phyloP scores from a whole-genome alignment of 78 protist species.

The Chrysochromulina parva region DNA sequence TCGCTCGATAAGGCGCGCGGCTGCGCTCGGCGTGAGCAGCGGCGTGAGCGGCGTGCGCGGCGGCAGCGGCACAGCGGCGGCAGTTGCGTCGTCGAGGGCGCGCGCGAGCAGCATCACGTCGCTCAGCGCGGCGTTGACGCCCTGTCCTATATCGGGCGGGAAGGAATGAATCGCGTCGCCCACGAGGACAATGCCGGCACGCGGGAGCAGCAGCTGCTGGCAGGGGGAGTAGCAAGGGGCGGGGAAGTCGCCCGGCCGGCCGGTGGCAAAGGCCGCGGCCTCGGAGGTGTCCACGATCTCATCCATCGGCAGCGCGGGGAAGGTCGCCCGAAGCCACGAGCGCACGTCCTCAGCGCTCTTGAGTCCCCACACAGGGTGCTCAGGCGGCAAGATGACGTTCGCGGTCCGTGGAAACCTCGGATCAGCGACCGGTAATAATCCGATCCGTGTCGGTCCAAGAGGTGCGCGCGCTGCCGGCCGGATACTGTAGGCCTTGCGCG shows the following conservation, averaged over 20 bases:
- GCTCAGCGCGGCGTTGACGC: background rate
- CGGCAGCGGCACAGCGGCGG: too few species aligned
- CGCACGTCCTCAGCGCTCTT: background rate
- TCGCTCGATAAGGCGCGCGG: too few species aligned
- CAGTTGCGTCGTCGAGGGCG: too few species aligned
- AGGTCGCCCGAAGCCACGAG: background rate
- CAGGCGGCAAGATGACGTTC: background rate
- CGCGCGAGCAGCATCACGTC: background rate
- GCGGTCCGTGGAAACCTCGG: too few species aligned
- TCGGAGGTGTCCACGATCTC: background rate
- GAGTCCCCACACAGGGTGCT: background rate
- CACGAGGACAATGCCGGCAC: background rate
- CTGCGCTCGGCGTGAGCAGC: too few species aligned
- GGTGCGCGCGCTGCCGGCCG: too few species aligned
- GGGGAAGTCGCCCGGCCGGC: background rate
- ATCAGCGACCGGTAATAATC: too few species aligned
- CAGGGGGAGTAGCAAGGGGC: background rate
- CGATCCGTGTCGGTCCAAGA: too few species aligned
- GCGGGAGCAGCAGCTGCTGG: too few species aligned
- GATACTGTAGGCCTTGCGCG: too few species aligned
- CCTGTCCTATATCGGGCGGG: slow-evolving; percentile 22
- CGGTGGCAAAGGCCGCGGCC: background rate
- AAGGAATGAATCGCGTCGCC: slow-evolving; percentile 14
- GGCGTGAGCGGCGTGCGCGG: too few species aligned
- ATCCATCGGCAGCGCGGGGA: background rate